Evolutionary conservation across 257 asterid species (phyloP), one percentile per base, ranked within the genome.

Genomic region (Forsythia viridissima): DNA sequence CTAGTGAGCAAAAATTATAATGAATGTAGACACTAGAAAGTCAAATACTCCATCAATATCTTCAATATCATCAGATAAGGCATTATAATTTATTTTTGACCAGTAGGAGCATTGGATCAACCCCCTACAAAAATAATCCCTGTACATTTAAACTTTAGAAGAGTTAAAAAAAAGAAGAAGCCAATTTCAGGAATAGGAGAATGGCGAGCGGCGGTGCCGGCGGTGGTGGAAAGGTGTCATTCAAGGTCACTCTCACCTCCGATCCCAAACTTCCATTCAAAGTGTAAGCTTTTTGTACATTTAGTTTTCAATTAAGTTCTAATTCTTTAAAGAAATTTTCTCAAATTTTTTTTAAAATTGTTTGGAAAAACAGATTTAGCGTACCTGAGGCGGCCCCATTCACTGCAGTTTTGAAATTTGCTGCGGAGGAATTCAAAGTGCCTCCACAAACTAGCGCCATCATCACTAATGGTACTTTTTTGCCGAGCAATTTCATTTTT

Each of bases 241-340:
- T 94, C 87, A 94, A 94, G 85, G 99, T 93, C 70, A 92, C 86
- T 39, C 96, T 94, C 8, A 94, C 98, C n/a, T 94, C 99, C 82
- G 98, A 93, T 90, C 98, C 99, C n/a, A 94, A 94, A 75, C 93
- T 93, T 30, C 99, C 99, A 41, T 93, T 95, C 90, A 93, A 95
- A 95, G 98, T 95, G 99, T 93, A 86, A 59, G 97, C 3, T 71
- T 44, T 13, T 61, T 69, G 18, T 42, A 55, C 37, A 21, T 44
- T 44, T 38, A 36, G 40, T 75, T 34, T 67, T 1, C 20, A 79
- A 52, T 77, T 3, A 39, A 8, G n/a, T 4, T 66, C 66, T 79
- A 21, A 59, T 69, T 77, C 52, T 12, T 46, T 8, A 13, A 42
- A 8, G 34, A 30, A 37, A n/a, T 8, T 67, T 8, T n/a, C 34